Percentiles rank a stretch among this genome's conserved stretches.
Evolutionary conservation across 2,329 filamentous ascomycete species (phyloP).

Genomic region (Phoma herbarum): DNA sequence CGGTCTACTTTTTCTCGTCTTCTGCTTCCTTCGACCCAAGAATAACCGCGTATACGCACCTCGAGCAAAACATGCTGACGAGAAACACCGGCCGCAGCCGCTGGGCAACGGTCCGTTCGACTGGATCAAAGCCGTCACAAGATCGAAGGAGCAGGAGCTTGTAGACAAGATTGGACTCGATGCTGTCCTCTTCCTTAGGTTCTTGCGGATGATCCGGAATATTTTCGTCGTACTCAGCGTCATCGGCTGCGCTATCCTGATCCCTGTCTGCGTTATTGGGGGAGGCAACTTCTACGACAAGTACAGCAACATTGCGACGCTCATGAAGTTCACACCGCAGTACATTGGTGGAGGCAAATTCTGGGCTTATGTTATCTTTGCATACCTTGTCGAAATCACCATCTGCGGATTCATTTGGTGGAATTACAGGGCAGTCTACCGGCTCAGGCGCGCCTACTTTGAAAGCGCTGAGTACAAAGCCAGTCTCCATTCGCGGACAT

Average conservation of each 20-base stretch:
- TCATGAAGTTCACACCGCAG: slow-evolving; percentile 66
- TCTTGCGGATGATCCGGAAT: slow-evolving; percentile 87
- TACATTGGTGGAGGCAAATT: slow-evolving; percentile 61
- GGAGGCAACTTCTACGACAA: slow-evolving; percentile 45
- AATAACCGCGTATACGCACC: slow-evolving; percentile 93
- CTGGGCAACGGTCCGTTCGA: slow-evolving; percentile 86
- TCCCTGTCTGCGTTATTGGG: slow-evolving; percentile 75
- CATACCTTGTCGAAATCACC: slow-evolving; percentile 73
- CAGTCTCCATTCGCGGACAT: slow-evolving; percentile 77
- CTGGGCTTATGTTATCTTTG: slow-evolving; percentile 67
- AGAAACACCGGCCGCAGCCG: slow-evolving; percentile 84
- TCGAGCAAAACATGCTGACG: slow-evolving; percentile 90
- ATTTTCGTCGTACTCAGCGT: slow-evolving; percentile 80
- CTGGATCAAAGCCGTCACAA: slow-evolving; percentile 81
- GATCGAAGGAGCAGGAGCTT: slow-evolving; percentile 77
- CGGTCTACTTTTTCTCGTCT: slow-evolving; percentile 75
- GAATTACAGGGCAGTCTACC: slow-evolving; percentile 80
- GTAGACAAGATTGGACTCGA: slow-evolving; percentile 89
- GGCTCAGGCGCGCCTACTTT: slow-evolving; percentile 79
- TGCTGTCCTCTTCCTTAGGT: slow-evolving; percentile 86
- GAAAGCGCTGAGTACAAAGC: slow-evolving; percentile 85
- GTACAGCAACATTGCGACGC: slow-evolving; percentile 36
- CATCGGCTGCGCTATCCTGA: slow-evolving; percentile 77
- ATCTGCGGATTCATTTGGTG: slow-evolving; percentile 85
- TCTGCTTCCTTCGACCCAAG: slow-evolving; percentile 89